These are phyloP conservation scores for Rhizopogon roseolus DNA, from an alignment of 768 basidiomycete species.

Conservation along the genomic window DNA sequence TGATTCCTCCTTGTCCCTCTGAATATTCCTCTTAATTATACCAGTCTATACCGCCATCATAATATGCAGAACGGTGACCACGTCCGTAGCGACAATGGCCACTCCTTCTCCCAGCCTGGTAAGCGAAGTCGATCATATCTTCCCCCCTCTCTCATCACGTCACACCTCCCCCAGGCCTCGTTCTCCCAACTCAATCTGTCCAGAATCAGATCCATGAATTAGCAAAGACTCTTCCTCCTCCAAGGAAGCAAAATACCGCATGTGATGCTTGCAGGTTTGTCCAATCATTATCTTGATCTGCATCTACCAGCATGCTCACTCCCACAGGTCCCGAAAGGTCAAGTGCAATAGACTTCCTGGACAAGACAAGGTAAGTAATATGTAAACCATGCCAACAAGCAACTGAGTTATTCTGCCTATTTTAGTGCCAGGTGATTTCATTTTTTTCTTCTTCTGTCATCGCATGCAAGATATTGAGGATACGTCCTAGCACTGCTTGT, in stretches of 20 bases:
- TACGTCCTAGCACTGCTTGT: slow-evolving; percentile 64
- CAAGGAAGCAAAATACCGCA: slow-evolving; percentile 88
- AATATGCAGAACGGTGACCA: slow-evolving; percentile 28
- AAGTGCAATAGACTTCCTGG: slow-evolving; percentile 83
- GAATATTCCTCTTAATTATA: slow-evolving; percentile 20
- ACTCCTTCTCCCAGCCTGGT: slow-evolving; percentile 31
- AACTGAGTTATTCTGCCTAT: neutral
- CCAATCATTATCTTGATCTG: neutral
- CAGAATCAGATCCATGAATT: slow-evolving; percentile 83
- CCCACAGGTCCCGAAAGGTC: slow-evolving; percentile 73
- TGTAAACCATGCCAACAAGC: slow-evolving; percentile 4
- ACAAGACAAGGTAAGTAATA: slow-evolving; percentile 65
- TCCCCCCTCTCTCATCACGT: neutral
- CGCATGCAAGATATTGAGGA: slow-evolving; percentile 1
- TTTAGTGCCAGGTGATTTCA: slow-evolving; percentile 59
- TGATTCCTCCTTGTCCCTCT: slow-evolving; percentile 8
- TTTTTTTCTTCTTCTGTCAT: neutral
- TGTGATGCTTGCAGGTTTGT: slow-evolving; percentile 86
- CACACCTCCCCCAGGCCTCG: slow-evolving; percentile 40
- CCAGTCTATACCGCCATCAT: slow-evolving; percentile 16
- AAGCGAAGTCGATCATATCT: neutral
- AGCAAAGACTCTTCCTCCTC: slow-evolving; percentile 76
- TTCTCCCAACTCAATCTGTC: slow-evolving; percentile 59
- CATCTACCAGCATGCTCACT: slow-evolving; percentile 7
- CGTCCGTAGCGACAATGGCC: slow-evolving; percentile 7